Conservation (phyloP, 192 early-diverging fungal genomes). For the Obelidium mucronatum region DNA sequence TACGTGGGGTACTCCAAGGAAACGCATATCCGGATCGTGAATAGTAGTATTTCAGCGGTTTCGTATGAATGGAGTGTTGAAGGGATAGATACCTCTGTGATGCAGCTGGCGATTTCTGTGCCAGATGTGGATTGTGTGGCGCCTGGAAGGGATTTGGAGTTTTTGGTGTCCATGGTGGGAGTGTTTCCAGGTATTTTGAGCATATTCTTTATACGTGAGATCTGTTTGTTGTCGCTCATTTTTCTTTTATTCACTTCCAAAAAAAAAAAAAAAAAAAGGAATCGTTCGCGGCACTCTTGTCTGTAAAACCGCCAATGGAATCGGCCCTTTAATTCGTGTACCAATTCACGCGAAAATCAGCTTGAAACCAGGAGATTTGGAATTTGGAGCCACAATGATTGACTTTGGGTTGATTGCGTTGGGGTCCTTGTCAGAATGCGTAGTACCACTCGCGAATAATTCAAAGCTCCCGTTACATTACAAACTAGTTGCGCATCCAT, state of each 20-base stretch:
- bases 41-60: conserved; percentile 48
- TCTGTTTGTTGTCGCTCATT: neutral
- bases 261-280: conserved; percentile 20
- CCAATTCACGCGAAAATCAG: conserved; percentile 39
- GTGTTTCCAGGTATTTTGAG: conserved; percentile 33
- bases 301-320: conserved; percentile 43
- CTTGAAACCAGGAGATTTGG: conserved; percentile 34
- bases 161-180: conserved; percentile 7
- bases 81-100: conserved; percentile 33
- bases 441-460: conserved; percentile 48
- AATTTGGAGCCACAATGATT: conserved; percentile 40
- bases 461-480: conserved; percentile 38
- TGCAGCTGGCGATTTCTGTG: neutral
- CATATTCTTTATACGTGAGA: neutral
- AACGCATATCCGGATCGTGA: conserved; percentile 35
- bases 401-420: conserved; percentile 61
- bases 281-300: conserved; percentile 39
- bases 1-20: conserved; percentile 28
- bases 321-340: conserved; percentile 41
- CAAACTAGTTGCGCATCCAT: conserved; percentile 12
- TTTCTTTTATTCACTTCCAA: neutral
- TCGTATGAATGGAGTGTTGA: conserved; percentile 42
- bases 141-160: neutral
- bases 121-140: neutral
- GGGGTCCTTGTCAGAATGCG: conserved; percentile 30